phyloP scores from a whole-genome alignment of 306 rosid genomes.

The Canavalia gladiata region DNA sequence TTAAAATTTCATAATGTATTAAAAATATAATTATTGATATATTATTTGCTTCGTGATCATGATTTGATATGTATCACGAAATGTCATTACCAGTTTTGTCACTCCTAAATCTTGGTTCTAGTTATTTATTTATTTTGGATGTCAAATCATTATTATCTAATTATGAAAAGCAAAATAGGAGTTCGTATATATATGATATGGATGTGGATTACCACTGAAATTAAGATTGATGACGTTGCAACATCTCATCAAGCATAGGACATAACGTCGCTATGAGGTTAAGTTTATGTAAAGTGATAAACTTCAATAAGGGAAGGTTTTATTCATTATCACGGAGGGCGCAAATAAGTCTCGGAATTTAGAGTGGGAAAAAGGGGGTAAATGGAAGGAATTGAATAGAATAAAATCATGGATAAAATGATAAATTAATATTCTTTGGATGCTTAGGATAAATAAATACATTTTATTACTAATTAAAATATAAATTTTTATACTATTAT shows the following conservation, averaged over 20 bases:
- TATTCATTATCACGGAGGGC: neutral
- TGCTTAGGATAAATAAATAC: neutral
- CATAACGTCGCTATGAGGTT: no score
- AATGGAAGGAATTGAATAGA: neutral
- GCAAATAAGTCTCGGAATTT: neutral
- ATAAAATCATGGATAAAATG: neutral
- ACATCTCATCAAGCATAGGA: no score
- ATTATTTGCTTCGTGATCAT: neutral
- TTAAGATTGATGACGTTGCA: neutral
- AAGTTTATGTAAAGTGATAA: no score
- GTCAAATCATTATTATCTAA: constrained; percentile 1
- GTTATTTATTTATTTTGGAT: constrained; percentile 1
- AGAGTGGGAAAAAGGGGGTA: neutral
- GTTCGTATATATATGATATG: neutral
- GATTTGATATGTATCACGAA: constrained; percentile 8
- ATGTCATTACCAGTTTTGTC: constrained; percentile 12
- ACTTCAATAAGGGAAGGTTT: neutral
- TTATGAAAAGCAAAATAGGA: neutral
- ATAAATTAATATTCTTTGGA: neutral
- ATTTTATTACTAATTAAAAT: no score
- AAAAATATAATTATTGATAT: no score
- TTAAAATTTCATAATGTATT: no score
- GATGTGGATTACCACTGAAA: neutral
- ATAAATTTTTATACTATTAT: no score
- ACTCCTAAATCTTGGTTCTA: neutral